Conservation (phyloP, 1,139 yeast genomes). For the Pneumocystis carinii region DNA sequence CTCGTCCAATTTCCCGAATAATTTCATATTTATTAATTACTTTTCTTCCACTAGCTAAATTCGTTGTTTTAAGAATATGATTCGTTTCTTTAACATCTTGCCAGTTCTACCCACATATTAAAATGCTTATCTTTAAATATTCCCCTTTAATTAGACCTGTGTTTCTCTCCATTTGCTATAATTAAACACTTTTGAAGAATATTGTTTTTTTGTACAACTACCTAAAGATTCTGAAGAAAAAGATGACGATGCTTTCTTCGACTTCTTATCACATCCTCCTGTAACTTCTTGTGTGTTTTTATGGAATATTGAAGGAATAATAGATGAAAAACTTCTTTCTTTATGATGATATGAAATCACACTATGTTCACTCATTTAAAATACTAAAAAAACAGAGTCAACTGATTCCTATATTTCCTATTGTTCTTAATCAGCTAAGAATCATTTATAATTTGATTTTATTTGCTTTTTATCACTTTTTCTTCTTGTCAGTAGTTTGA, state of each 20-base stretch:
- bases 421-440: background rate
- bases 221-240: background rate
- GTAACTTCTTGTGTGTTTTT: background rate
- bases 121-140: background rate
- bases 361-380: background rate
- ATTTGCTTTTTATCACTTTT: background rate
- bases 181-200: background rate
- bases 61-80: constrained; percentile 67
- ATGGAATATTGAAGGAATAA: background rate
- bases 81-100: constrained; percentile 63
- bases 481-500: no score
- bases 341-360: background rate
- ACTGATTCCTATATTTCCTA: background rate
- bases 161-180: background rate
- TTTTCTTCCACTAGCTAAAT: constrained; percentile 73
- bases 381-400: background rate
- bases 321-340: background rate
- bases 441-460: no score
- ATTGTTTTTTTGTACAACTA: background rate
- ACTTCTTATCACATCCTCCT: background rate
- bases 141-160: background rate
- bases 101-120: constrained; percentile 3
- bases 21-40: constrained; percentile 84
- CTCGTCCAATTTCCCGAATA: constrained; percentile 73
- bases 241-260: background rate